Percentiles rank a stretch among this genome's conserved stretches.
Conservation (phyloP, 2,329 filamentous ascomycete genomes). For the Colletotrichum incanum region DNA sequence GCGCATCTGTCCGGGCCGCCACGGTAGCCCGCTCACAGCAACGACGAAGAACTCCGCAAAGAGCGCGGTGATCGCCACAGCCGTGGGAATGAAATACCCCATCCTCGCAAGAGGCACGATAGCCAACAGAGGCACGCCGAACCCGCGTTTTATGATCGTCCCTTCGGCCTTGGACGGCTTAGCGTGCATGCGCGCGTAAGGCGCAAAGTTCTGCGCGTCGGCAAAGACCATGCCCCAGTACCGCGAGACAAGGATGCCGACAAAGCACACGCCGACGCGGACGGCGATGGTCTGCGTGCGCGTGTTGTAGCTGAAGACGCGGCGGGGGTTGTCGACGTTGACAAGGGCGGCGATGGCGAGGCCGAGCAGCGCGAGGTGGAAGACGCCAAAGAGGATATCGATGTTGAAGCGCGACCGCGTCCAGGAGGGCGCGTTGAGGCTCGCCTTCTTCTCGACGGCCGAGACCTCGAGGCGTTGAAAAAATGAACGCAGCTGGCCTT, state of each 20-base stretch:
- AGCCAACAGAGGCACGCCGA: background rate
- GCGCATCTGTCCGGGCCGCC: conserved; percentile 46
- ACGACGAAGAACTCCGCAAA: conserved; percentile 47
- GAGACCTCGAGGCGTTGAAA: background rate
- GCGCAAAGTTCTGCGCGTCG: conserved; percentile 46
- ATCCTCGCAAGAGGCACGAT: background rate
- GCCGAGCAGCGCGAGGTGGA: conserved; percentile 46
- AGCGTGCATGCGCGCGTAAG: conserved; percentile 43
- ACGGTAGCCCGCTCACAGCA: conserved; percentile 46
- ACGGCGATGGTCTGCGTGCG: conserved; percentile 37
- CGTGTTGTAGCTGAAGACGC: conserved; percentile 41
- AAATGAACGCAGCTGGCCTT: background rate
- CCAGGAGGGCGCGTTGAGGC: background rate
- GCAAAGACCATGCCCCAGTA: conserved; percentile 46
- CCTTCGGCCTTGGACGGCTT: conserved; percentile 39
- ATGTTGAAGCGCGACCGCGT: conserved; percentile 35
- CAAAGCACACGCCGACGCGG: conserved; percentile 44
- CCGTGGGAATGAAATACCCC: conserved; percentile 37
- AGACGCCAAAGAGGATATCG: conserved; percentile 41
- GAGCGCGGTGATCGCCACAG: conserved; percentile 44
- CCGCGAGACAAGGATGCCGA: conserved; percentile 43
- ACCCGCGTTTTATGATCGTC: conserved; percentile 5
- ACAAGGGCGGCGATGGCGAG: conserved; percentile 43
- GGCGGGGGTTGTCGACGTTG: conserved; percentile 44
- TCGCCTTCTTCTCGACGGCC: background rate